Evolutionary conservation across 345 rosid species (phyloP), one percentile per base, ranked within the genome.

Genomic region (Eutrema yunnanense): DNA sequence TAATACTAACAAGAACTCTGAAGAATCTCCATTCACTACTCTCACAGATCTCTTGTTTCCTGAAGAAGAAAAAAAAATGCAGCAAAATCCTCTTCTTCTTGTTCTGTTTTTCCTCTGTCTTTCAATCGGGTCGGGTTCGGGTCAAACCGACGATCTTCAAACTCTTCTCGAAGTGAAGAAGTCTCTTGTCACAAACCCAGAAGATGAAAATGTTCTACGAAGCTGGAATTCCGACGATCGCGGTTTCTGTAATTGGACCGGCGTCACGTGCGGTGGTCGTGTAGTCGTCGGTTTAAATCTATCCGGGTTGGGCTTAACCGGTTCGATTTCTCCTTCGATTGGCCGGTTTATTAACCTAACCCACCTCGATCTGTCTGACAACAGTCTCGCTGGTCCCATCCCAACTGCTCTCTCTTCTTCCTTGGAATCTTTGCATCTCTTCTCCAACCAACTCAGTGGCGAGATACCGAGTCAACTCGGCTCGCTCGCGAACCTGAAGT

Each of bases 361-460:
- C 70, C 67, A 59, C 4, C 85, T 93, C n/a, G 98, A 93, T 78
- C 61, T 93, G n/a, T 88, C 98, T 0, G 62, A 42, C 3, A 93
- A 93, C 78, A 67, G 72, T 12, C 78, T 93, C 34, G 41, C 81
- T 8, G 97, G 96, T 10, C 57, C 67, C 4, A 86, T 90, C 29
- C 93, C 98, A 70, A 27, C 86, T 13, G 86, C 81, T 71, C 81
- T 90, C 79, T 88, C 81, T 55, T 86, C 82, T 60, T 79, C 84
- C 50, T 77, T 93, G 62, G 85, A 77, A 72, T 36, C 56, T 19
- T 81, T 93, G 53, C 86, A 84, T 55, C 84, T 93, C 41, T 75
- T 83, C 79, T 73, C 96, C 8, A 93, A 93, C 74, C 76, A 10
- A 72, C 86, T 93, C 62, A 84, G 84, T 9, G 96, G 98, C n/a